Percentiles rank a stretch among this genome's conserved stretches.
These are phyloP conservation scores for Epichloe uncinata DNA, from an alignment of 2,329 filamentous ascomycete species.

Conservation along the genomic window DNA sequence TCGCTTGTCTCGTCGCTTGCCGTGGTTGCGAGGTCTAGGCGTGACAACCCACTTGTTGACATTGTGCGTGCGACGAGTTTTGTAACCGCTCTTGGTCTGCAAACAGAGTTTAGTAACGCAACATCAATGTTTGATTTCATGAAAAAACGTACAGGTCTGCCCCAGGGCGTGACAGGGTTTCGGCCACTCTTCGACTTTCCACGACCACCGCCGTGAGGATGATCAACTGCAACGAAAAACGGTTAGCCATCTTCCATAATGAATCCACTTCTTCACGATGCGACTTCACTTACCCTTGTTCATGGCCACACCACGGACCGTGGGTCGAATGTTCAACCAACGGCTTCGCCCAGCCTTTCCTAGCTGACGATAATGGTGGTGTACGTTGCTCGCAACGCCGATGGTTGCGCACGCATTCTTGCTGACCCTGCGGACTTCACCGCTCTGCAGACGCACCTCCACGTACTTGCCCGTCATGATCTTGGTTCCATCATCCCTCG, in stretches of 20 bases:
- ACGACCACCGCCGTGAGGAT: conserved; percentile 97
- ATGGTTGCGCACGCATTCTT: conserved; percentile 91
- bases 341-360: conserved; percentile 91
- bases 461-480: conserved; percentile 64
- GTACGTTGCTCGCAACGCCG: conserved; percentile 83
- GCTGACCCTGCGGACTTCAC: conserved; percentile 79
- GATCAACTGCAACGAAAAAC: conserved; percentile 51
- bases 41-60: conserved; percentile 84
- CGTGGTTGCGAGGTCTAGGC: conserved; percentile 75
- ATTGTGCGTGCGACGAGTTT: conserved; percentile 81
- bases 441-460: conserved; percentile 77
- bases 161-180: conserved; percentile 92
- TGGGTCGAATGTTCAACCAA: conserved; percentile 89
- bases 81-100: conserved; percentile 73
- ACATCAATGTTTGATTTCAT: too few species aligned
- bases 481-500: conserved; percentile 43
- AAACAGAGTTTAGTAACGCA: not conserved
- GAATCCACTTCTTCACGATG: not conserved
- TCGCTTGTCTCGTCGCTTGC: conserved; percentile 65
- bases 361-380: conserved; percentile 79
- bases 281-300: conserved; percentile 61
- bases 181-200: conserved; percentile 99
- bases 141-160: conserved; percentile 61
- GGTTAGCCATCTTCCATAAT: not conserved
- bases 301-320: conserved; percentile 96